Evolutionary conservation across 805 yeast genomes (phyloP), one percentile per base, ranked within the genome.

Genomic region (Ogataea polymorpha): DNA sequence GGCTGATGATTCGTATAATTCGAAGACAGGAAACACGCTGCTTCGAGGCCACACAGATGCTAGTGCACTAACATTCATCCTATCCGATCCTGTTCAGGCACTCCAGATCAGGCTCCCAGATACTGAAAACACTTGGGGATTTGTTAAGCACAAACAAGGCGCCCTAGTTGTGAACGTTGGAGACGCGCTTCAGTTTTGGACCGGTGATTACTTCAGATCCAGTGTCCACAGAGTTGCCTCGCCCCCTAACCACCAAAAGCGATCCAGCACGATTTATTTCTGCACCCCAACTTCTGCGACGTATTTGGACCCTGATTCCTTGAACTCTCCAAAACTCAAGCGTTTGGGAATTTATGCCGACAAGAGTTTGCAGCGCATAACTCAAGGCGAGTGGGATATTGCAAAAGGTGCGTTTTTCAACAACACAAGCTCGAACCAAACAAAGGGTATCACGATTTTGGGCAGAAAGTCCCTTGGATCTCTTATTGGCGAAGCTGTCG

Each of bases 11-110:
- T 58, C 56, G 5, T 61, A 62, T 14, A 56, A 57, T 8, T 31
- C 50, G 15, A 53, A 58, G 32, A 68, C 74, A 0, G 62, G 61
- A 8, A 56, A 61, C 21, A 70, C 70, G 2, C 71, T 70, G 69
- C 55, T 73, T 21, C 59, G 76, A 35, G 78, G 77, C 2, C 78
- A 73, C 46, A 66, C 73, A 21, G 77, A 73, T 50, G 65, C 62
- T 14, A 59, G 65, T 42, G 72, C 65, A 1, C 61, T 69, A 33
- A 56, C 73, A 1, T 66, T 68, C 39, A 67, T 69, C 21, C 59
- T 68, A 2, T 66, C 71, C 9, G 71, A 67, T 48, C 67, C 73
- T 17, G 66, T 69, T 34, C 49, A 67, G 4, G 58, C 71, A 6
- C 54, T 69, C 21, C 74, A 69, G 46, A 64, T 69, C 36, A 56